phyloP scores from a whole-genome alignment of 345 rosid genomes.

The Physaria fendleri region DNA sequence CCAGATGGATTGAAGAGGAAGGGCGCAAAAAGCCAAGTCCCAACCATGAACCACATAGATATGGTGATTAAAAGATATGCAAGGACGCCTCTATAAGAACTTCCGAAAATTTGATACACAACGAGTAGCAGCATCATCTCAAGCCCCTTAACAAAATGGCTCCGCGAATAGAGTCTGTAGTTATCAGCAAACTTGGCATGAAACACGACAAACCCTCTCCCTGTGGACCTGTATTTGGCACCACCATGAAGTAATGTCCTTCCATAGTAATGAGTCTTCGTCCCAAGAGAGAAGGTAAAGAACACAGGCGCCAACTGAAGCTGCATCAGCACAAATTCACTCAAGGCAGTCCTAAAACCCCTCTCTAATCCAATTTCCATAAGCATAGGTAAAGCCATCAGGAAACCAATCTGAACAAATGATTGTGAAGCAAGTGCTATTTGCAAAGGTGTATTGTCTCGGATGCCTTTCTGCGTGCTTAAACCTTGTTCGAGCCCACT shows the following conservation, averaged over 20 bases:
- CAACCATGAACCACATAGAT: conserved; percentile 99
- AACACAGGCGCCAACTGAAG: conserved; percentile 94
- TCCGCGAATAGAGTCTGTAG: conserved; percentile 92
- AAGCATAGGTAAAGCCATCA: conserved; percentile 98
- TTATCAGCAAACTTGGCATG: conserved; percentile 99
- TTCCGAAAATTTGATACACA: conserved; percentile 83
- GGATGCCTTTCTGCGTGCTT: conserved; percentile 59
- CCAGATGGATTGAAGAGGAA: conserved; percentile 98
- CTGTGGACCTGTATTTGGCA: conserved; percentile 91
- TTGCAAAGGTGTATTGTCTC: conserved; percentile 92
- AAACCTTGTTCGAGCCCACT: conserved; percentile 92
- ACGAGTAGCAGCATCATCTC: conserved; percentile 93
- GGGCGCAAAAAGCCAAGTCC: conserved; percentile 99
- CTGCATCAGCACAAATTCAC: conserved; percentile 95
- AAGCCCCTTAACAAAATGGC: conserved; percentile 96
- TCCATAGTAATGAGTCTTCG: conserved; percentile 96
- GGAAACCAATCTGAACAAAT: conserved; percentile 90
- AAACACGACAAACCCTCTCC: conserved; percentile 97
- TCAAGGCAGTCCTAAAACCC: conserved; percentile 91
- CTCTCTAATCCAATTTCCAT: conserved; percentile 98
- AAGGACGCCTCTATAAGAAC: conserved; percentile 71
- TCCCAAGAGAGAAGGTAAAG: conserved; percentile 97
- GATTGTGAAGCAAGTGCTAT: conserved; percentile 99
- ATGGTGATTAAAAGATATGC: conserved; percentile 84
- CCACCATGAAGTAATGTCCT: conserved; percentile 98